Evolutionary conservation across 495 filamentous ascomycete species (phyloP).

Genomic region (Evernia prunastri): DNA sequence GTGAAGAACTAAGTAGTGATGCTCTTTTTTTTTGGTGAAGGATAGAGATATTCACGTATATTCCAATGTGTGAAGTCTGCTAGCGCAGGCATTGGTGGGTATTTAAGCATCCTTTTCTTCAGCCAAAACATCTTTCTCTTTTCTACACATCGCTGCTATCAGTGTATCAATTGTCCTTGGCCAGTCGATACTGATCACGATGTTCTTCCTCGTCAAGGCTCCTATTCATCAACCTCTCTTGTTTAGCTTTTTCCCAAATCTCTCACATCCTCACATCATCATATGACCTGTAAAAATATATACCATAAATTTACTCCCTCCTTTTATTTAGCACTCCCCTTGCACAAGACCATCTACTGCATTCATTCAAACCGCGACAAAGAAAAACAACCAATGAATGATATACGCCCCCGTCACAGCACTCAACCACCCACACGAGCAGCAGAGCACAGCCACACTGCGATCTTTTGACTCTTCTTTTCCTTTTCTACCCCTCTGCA

Average conservation of each 20-base stretch:
- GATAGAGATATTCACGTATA: background rate
- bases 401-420: too few relatives aligned
- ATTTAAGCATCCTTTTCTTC: background rate
- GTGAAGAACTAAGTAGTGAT: constrained; percentile 35
- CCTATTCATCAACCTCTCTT: background rate
- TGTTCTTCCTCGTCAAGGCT: too few relatives aligned
- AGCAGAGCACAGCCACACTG: too few relatives aligned
- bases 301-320: too few relatives aligned
- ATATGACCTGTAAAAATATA: background rate
- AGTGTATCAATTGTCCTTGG: too few relatives aligned
- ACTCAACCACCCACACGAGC: too few relatives aligned
- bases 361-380: background rate
- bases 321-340: too few relatives aligned
- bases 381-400: too few relatives aligned
- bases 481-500: too few relatives aligned
- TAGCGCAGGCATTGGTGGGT: background rate
- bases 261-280: background rate
- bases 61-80: background rate
- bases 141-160: background rate
- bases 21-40: background rate
- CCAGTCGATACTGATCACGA: too few relatives aligned
- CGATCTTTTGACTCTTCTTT: too few relatives aligned
- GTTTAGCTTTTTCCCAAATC: background rate
- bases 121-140: background rate
- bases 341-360: too few relatives aligned